Evolutionary conservation across 116 monocot genomes (phyloP), one percentile per base, ranked within the genome.

Genomic region (Phalaenopsis hybrid): DNA sequence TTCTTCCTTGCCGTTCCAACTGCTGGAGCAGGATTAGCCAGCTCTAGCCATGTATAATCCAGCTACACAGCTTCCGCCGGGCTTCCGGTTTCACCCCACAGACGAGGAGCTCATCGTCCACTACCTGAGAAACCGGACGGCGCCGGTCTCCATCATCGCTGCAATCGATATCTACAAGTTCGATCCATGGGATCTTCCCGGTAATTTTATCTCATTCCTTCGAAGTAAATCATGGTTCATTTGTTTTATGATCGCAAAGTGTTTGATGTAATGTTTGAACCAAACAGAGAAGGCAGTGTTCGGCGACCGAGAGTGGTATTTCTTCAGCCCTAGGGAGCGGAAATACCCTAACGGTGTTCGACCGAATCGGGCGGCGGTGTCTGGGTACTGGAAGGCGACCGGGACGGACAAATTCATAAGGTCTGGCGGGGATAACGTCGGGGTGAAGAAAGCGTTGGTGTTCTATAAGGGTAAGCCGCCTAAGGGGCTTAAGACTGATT

Each of bases 401-500:
- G 80, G 80, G 5, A 76, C 76, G 5, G 84, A 84, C 34, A 84
- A 84, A 48, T 59, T 76, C 6, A 58, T 84, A 16, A 8, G 49
- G 33, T 75, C 80, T 0, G n/a, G 48, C 4, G 50, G n/a, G 0
- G 63, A 61, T 50, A 57, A 76, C 9, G 33, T 84, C 0, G 80
- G 65, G 21, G 80, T 84, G 31, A 84, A 84, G 70, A 84, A 84
- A 18, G 80, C 84, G 1, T 25, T 84, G 34, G 84, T 84, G 4
- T 80, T 84, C 43, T 84, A 80, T 51, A 74, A 80, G 10, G 80
- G 84, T 0, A 84, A 84, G 75, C 48, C 84, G 5, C 80, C 80
- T 0, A 80, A 74, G 34, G 84, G 84, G 1, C 25, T 84, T 6
- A 90, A 87, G 85, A 90, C 90, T 28, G 83, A 90, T 69, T 90